Base-by-base conservation (phyloP, 371 early-diverging fungal genomes). In the Apophysomyces trapeziformis region DNA sequence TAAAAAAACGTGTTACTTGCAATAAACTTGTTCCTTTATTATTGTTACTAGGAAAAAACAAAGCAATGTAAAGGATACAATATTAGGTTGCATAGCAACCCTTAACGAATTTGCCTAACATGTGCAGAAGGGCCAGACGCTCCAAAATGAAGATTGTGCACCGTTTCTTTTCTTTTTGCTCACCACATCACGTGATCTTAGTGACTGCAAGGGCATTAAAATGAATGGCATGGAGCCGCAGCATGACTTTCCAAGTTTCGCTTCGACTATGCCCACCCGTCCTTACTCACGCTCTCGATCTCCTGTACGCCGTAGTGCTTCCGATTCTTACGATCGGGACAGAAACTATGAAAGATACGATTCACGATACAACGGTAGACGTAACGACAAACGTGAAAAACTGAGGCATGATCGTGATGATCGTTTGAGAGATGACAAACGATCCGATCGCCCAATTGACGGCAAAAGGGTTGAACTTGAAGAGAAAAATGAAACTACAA, bases 301-400 rank as follows among this genome's bases (percentile, higher is more conserved):
- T 21, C 54, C 75, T 38, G 44, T 44, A n/a, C 68, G 67, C 63
- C 57, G 69, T 61, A 50, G 60, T 32, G 60, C 59, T 32, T 60
- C 46, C 44, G 72, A 71, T 44, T 67, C 66, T 69, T 70, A 78
- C 37, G 72, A 74, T 60, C 63, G 73, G 21, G 58, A 68, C 58
- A 67, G 61, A 60, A 12, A 47, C 16, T 37, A 59, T 26, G 68
- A 70, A 16, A 58, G 68, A 57, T 45, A 58, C 18, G 58, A 72
- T 18, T 74, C 75, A 37, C 58, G 68, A 60, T 73, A 68, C 37
- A 70, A 70, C 43, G 75, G 72, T 50, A 67, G 77, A 67, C 75
- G 85, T 36, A 69, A 75, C 45, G 64, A 73, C 6, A 64, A 72
- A 18, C 63, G 62, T 32, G 39, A 67, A 7, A 66, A 61, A 64